Base-by-base conservation (phyloP, 495 filamentous ascomycete species). In the Neurospora discreta region DNA sequence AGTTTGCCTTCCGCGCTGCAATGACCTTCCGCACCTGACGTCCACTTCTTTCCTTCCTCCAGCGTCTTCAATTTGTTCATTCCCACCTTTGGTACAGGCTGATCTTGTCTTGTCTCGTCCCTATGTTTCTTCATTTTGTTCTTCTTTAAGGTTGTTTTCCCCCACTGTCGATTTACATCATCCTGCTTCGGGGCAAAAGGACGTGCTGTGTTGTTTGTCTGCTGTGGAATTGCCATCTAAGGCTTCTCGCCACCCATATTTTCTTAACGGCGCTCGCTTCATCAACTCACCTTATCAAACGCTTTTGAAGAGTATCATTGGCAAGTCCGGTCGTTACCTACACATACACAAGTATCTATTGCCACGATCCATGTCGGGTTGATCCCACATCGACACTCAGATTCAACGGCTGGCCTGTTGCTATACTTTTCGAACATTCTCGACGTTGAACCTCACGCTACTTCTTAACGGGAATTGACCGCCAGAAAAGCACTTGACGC, bases 321-420 rank as follows among this genome's bases (percentile, higher is more conserved):
- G 38, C 18, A 26, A 70, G 70, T 20, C 75, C 75, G 33, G 71
- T 73, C 58, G 39, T 71, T 73, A 68, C 43, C 68, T 72, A 72
- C 69, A 67, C 44, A 23, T 72, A 72, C 69, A 67, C 44, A 13
- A 13, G 3, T 46, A 46, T 4, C 5, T 70, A 58, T 39, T 44
- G 38, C 40, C 73, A 69, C 70, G n/a, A 74, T 70, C 72, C 74
- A 74, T 72, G 67, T 74, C 75, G 79, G 80, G 79, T 81, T 81
- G 80, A 78, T 81, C 74, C 76, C 75, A 76, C 72, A 39, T 70
- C 69, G 71, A 65, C 52, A 68, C 71, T 69, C 43, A 15, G 39
- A 26, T 69, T 52, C 74, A 73, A 81, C 81, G 77, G 80, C 81
- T 80, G 79, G 81, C 72, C 80, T 78, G 77, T 80, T 79, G 39